phyloP scores from a whole-genome alignment of 495 filamentous ascomycete species.

The Annulohypoxylon maeteangense region DNA sequence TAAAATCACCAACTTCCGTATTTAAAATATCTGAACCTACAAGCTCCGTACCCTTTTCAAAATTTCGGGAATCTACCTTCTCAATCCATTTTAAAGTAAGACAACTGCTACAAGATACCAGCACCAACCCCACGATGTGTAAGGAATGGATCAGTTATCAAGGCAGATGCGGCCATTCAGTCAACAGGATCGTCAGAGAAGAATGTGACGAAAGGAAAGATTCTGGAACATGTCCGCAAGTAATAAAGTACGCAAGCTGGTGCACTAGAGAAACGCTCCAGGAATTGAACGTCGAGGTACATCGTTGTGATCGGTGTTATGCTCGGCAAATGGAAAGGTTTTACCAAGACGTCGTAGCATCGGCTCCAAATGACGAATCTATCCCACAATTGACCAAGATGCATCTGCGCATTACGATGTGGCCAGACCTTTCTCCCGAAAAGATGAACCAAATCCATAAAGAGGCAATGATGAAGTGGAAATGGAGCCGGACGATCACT shows the following conservation, averaged over 20 bases:
- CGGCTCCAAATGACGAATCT: neutral
- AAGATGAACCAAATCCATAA: neutral
- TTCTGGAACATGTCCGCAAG: neutral
- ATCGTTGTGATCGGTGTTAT: neutral
- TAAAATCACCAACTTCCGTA: neutral
- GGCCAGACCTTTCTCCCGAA: neutral
- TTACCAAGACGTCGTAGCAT: neutral
- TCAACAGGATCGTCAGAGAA: neutral
- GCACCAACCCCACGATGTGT: neutral
- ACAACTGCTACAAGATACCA: too few species aligned
- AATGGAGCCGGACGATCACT: neutral
- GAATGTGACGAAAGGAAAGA: neutral
- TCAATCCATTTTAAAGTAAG: too few species aligned
- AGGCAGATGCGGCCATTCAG: neutral
- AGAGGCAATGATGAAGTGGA: neutral
- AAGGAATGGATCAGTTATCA: neutral
- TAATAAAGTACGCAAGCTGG: neutral
- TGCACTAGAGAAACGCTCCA: neutral
- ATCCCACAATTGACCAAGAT: neutral
- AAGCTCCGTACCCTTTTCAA: too few species aligned
- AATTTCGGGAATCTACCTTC: too few species aligned
- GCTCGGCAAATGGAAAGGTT: neutral
- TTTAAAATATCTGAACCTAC: too few species aligned
- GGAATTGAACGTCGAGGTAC: neutral
- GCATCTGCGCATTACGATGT: neutral